Evolutionary conservation across 2,329 filamentous ascomycete genomes (phyloP), one percentile per base, ranked within the genome.

Genomic region (Fonsecaea multimorphosa): DNA sequence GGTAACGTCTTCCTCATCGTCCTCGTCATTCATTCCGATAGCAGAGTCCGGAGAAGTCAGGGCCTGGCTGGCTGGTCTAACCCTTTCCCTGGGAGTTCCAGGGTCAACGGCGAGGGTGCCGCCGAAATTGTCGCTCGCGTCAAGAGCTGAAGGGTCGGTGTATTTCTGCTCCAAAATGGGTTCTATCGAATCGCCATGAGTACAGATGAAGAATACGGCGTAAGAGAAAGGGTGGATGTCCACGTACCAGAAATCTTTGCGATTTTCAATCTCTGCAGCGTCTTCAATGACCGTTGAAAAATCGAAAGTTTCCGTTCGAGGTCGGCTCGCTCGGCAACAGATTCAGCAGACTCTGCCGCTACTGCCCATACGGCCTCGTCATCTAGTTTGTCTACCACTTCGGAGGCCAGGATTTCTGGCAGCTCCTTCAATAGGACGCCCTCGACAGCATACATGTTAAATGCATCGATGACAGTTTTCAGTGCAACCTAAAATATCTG

Each of bases 381-480:
- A 1, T 70, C 65, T 76, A 82, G 78, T 1, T 58, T 62, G 32
- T 73, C 70, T 0, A 84, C 76, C 0, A 70, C 71, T 0, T 73
- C 73, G 1, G 78, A 73, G 0, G 78, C 81, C 27, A 85, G 73
- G 1, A 85, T 80, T 0, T 64, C 59, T 0, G 77, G 75, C 0
- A 85, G 66, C 1, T 80, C 76, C 0, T 61, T 71, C 0, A 85
- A 71, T 0, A 85, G 77, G 46, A 80, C 83, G 31, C 80, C 80
- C 67, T 85, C 83, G 0, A 83, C 75, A 0, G 77, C 83, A 0
- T 84, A 73, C n/a, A 77, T 82, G n/a, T 80, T 75, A 6, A 85
- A 73, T 24, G 83, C 84, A 2, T 85, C 80, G 2, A 80, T 75
- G 55, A 85, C 84, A 0, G 78, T 82, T 11, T 78, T 68, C 4